A percentile compares a stretch with the other conserved stretches of the same genome.
Conservation (phyloP, 805 yeast species). For the Starmerella geochares region DNA sequence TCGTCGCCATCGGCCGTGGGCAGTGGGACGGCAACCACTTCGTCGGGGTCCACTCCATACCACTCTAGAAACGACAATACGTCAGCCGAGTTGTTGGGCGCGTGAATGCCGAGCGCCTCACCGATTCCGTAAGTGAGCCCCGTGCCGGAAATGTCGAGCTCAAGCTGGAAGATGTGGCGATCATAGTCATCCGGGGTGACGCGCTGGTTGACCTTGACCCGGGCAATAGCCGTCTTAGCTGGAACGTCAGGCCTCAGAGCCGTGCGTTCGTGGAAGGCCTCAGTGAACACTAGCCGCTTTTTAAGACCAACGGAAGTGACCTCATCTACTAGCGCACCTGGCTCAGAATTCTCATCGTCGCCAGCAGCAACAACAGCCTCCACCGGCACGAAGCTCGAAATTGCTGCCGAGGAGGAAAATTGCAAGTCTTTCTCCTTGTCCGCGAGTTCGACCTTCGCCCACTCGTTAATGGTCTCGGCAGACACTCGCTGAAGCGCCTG, state of each 20-base stretch:
- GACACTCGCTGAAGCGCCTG: constrained; percentile 31
- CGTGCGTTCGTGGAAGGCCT: constrained; percentile 53
- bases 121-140: constrained; percentile 88
- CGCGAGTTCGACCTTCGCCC: constrained; percentile 27
- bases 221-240: constrained; percentile 70
- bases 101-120: constrained; percentile 93
- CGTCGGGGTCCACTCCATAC: constrained; percentile 63
- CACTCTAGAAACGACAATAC: constrained; percentile 59
- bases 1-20: constrained; percentile 39
- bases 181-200: constrained; percentile 83
- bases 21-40: constrained; percentile 59
- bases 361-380: neutral
- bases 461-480: constrained; percentile 30
- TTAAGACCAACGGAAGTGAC: constrained; percentile 37
- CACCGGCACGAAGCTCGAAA: constrained; percentile 22
- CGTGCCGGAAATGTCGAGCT: constrained; percentile 82
- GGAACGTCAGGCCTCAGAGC: constrained; percentile 83
- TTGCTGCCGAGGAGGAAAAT: constrained; percentile 19
- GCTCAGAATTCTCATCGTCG: constrained; percentile 28
- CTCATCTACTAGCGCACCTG: constrained; percentile 37
- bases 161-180: constrained; percentile 93
- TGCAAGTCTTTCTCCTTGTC: constrained; percentile 15
- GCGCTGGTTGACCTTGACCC: constrained; percentile 83
- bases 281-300: constrained; percentile 63
- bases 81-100: constrained; percentile 57